phyloP scores from a whole-genome alignment of 1,284 basidiomycete genomes.

The Heterobasidion annosum region DNA sequence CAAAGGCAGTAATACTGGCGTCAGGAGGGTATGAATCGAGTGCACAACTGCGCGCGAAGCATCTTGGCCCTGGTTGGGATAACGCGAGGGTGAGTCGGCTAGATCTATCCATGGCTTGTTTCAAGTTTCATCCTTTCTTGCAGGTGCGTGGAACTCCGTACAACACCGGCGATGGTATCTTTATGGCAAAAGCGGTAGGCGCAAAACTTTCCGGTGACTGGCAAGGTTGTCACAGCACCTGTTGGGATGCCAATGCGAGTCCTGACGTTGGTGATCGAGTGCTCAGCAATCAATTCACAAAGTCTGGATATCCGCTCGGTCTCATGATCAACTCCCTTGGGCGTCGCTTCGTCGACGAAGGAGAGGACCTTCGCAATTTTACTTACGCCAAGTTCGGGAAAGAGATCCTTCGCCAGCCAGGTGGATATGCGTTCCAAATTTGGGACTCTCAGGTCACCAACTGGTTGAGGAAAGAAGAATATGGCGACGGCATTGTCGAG shows the following conservation, averaged over 20 bases:
- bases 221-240: slow-evolving; percentile 57
- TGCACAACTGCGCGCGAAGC: slow-evolving; percentile 34
- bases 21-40: slow-evolving; percentile 60
- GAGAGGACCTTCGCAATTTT: slow-evolving; percentile 61
- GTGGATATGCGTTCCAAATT: slow-evolving; percentile 52
- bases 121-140: background rate
- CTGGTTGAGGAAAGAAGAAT: slow-evolving; percentile 51
- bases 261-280: slow-evolving; percentile 39
- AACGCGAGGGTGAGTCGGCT: slow-evolving; percentile 38
- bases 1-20: slow-evolving; percentile 45
- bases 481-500: slow-evolving; percentile 48
- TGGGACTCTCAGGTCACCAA: slow-evolving; percentile 39
- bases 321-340: slow-evolving; percentile 56
- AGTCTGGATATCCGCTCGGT: slow-evolving; percentile 63
- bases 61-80: slow-evolving; percentile 48
- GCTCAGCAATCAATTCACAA: slow-evolving; percentile 61
- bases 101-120: background rate
- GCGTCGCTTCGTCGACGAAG: slow-evolving; percentile 58
- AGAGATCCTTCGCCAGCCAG: slow-evolving; percentile 48
- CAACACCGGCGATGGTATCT: slow-evolving; percentile 56
- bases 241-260: slow-evolving; percentile 60
- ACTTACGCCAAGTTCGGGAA: slow-evolving; percentile 62
- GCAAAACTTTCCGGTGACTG: slow-evolving; percentile 52
- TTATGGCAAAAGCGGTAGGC: slow-evolving; percentile 40
- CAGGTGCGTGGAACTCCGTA: slow-evolving; percentile 64